Evolutionary conservation across 169 alveolate genomes (phyloP), one percentile per base, ranked within the genome.

Genomic region (Miamiensis avidus): DNA sequence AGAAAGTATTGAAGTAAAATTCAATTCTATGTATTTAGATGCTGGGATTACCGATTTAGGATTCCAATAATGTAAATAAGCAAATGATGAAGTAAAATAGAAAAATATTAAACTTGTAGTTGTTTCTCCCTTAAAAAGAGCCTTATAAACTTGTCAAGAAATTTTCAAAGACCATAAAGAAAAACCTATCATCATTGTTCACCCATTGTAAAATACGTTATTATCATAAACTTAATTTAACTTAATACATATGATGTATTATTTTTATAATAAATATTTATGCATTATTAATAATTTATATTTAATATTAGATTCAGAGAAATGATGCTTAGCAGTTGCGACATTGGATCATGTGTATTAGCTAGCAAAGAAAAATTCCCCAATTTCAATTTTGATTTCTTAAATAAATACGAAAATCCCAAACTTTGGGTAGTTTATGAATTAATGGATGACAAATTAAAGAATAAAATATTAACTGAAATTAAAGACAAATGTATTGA

Each of bases 141-240:
- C 90, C 26, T 75, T 86, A 4, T 73, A 86, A 75, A 86, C 90
- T 49, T 83, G 86, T 79, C 33, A 78, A 4, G 34, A 75, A 31
- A 69, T 81, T n/a, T 86, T 86, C 34, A 74, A 86, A 74, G 83
- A 82, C n/a, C 90, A 86, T 76, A 81, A 81, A 16, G 73, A 81
- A 34, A 78, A 86, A 30, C 86, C 90, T 74, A 79, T 78, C 31
- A 33, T 86, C 0, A 31, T 86, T 29, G 83, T 72, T 31, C 79
- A 86, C 16, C 90, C 90, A 0, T 74, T 75, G 69, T 49, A 49
- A 49, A 11, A 11, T 49, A 49, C n/a, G n/a, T n/a, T n/a, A n/a
- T n/a, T n/a, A n/a, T n/a, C n/a, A n/a, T n/a, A n/a, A n/a, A n/a
- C n/a, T n/a, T n/a, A n/a, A n/a, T n/a, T n/a, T n/a, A n/a, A n/a